phyloP scores from a whole-genome alignment of 768 basidiomycete genomes.

The Neoboletus magnificus region DNA sequence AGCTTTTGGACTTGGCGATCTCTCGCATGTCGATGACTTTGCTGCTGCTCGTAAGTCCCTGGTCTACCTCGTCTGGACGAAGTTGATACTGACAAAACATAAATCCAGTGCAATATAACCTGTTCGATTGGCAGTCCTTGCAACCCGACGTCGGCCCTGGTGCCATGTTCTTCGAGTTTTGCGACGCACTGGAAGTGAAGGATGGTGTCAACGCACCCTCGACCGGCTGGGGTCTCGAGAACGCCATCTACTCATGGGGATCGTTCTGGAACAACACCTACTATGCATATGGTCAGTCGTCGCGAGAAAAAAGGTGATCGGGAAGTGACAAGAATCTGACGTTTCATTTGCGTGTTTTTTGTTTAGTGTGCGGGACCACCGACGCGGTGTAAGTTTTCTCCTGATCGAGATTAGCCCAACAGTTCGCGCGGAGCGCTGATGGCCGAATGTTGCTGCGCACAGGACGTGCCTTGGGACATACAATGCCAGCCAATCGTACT shows the following conservation, averaged over 20 bases:
- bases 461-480: slow-evolving; percentile 43
- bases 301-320: not conserved
- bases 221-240: slow-evolving; percentile 58
- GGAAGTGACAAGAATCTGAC: not conserved
- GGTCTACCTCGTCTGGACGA: not conserved
- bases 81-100: slow-evolving; percentile 20
- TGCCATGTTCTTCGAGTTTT: slow-evolving; percentile 37
- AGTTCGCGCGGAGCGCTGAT: slow-evolving; percentile 31
- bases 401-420: too few relatives aligned
- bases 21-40: slow-evolving; percentile 65
- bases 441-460: slow-evolving; percentile 31
- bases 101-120: slow-evolving; percentile 46
- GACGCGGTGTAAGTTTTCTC: slow-evolving; percentile 48
- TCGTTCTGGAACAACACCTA: slow-evolving; percentile 53
- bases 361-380: slow-evolving; percentile 48
- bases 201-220: slow-evolving; percentile 41
- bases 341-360: not conserved
- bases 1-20: slow-evolving; percentile 52
- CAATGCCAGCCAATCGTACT: slow-evolving; percentile 38
- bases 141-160: slow-evolving; percentile 48
- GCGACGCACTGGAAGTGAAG: slow-evolving; percentile 39
- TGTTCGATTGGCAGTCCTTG: slow-evolving; percentile 65
- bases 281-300: slow-evolving; percentile 41
- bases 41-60: slow-evolving; percentile 48
- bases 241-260: slow-evolving; percentile 61